Evolutionary conservation across 1,139 yeast species (phyloP), one percentile per base, ranked within the genome.

Genomic region (Kazachstania sp.): DNA sequence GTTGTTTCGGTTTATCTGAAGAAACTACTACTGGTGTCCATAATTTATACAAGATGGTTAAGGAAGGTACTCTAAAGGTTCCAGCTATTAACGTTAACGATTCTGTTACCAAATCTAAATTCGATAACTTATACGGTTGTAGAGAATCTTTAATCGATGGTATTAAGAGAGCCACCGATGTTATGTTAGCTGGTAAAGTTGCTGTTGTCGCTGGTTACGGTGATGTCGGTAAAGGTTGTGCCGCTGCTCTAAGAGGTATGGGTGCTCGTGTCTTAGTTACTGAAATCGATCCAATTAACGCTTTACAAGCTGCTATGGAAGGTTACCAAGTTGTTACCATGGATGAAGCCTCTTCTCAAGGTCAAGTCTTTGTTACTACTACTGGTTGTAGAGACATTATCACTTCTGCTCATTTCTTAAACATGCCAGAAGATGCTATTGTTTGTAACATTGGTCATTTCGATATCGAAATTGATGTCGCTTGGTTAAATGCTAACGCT

Each of bases 11-110:
- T 76, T 74, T 92, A 60, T 86, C 96, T 60, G 99, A 92, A 81
- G 99, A 92, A 80, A 92, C 99, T 75, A 92, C 99, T 71, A 92
- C 99, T 59, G 99, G 99, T 84, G 98, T 92, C 66, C 98, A 94
- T 81, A 96, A 92, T 77, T 81, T 92, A 69, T 92, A 92, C 90
- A 86, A 84, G 79, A 85, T 90, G 95, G 73, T 92, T 70, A 86
- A 78, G 74, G 95, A 92, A 53, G 85, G 83, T 61, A 73, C 75
- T 62, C 83, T 92, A 74, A 92, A 90, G 83, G 97, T 92, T 49
- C 99, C 99, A 70, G 98, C 99, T 72, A 92, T 92, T 77, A 94
- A 92, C 73, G 99, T 92, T 69, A 92, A 92, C 78, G 98, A 94
- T 76, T 85, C 97, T 46, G 98, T 94, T 68, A 92, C 99, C 78